Base-by-base conservation (phyloP, 2,329 filamentous ascomycete species). In the Leptographium lundbergii region DNA sequence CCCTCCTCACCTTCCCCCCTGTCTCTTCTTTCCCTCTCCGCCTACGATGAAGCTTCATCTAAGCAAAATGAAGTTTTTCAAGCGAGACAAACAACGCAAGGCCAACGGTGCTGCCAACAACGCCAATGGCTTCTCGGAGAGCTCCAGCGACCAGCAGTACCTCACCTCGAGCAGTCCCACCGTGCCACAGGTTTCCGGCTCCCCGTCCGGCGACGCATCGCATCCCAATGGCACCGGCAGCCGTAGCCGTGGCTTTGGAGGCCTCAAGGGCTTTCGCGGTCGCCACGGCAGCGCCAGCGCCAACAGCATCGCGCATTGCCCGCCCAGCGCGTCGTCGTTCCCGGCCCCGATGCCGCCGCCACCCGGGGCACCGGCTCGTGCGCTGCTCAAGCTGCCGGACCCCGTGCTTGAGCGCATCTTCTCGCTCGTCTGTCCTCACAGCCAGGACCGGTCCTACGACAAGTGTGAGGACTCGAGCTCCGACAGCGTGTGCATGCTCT, bases 401-500 rank as follows among this genome's bases (percentile, higher is more conserved):
- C 73, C 79, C n/a, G 77, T 95, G 34, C 78, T 96, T 60, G 78
- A 83, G 64, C 82, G 81, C 69, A 91, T 96, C 69, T 92, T 96
- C 70, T 73, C 80, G 66, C 84, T 84, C 65, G 85, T 96, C 59
- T 96, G 91, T 67, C 91, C 91, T 9, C 92, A 97, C 72, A 76
- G 84, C 42, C 74, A 75, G 58, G 91, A 97, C 72, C 78, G 85
- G 68, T 85, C 80, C 61, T 95, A 94, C 71, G 86, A 89, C 64
- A 85, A 85, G 50, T 92, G 88, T 67, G 92, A 97, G 74, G 81
- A 88, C 67, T 89, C 87, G 61, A 84, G 87, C 64, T 80, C 84
- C 56, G 86, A 87, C 65, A 85, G 90, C 73, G 85, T 84, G 59
- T 97, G 92, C 75, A 92, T 94, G 88, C 84, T 95, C 65, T 97